Evolutionary conservation across 2,329 filamentous ascomycete species (phyloP).

Genomic region (Chaetoscypha palmicola): DNA sequence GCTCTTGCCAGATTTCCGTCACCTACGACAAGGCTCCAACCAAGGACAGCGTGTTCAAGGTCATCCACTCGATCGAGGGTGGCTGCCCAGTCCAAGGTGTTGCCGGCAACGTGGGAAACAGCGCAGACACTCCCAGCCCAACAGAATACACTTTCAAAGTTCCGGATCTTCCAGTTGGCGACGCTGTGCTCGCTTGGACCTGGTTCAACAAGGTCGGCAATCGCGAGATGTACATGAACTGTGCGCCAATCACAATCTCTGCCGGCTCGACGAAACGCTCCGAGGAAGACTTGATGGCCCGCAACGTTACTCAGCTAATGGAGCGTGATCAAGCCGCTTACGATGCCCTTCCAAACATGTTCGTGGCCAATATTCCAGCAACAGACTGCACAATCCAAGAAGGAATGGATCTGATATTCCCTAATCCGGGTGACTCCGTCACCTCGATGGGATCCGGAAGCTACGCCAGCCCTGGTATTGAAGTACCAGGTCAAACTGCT

Average conservation of each 20-base stretch:
- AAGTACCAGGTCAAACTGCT: too few species aligned
- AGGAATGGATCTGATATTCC: constrained; percentile 55
- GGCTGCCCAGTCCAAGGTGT: constrained; percentile 65
- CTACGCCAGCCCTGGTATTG: too few species aligned
- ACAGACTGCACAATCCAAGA: constrained; percentile 49
- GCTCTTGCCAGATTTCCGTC: constrained; percentile 83
- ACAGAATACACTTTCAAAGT: constrained; percentile 63
- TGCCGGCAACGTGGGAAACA: constrained; percentile 49
- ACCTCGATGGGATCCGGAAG: constrained; percentile 35
- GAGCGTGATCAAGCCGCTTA: constrained; percentile 43
- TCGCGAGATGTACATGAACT: constrained; percentile 98
- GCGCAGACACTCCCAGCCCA: constrained; percentile 39
- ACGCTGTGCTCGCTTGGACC: constrained; percentile 81
- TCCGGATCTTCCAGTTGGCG: constrained; percentile 67
- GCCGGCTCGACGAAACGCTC: constrained; percentile 40
- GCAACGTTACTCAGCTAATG: constrained; percentile 19
- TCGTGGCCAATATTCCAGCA: constrained; percentile 59
- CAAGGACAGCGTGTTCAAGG: constrained; percentile 67
- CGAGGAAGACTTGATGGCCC: constrained; percentile 14
- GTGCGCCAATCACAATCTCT: constrained; percentile 64
- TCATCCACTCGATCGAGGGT: constrained; percentile 81
- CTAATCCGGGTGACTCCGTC: constrained; percentile 55
- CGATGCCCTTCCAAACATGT: constrained; percentile 63
- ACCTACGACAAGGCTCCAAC: constrained; percentile 69
- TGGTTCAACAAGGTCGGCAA: constrained; percentile 94